phyloP scores from a whole-genome alignment of 2,329 filamentous ascomycete genomes.

The Phialophora expanda region DNA sequence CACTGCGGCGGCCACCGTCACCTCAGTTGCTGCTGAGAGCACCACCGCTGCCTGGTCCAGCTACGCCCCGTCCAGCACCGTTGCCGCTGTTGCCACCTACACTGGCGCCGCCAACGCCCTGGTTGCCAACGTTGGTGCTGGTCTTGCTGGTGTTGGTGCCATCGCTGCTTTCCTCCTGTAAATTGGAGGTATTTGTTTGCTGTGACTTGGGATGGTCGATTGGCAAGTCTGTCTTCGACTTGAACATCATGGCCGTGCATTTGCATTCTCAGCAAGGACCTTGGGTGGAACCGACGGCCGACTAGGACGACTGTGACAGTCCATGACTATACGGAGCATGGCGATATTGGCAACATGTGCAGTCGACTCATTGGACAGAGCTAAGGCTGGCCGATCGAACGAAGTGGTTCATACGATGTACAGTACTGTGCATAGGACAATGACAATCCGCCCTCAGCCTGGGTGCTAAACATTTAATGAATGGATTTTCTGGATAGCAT shows the following conservation, averaged over 20 bases:
- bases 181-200: constrained; percentile 27
- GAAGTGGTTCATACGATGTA: constrained; percentile 21
- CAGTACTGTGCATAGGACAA: constrained; percentile 21
- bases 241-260: constrained; percentile 21
- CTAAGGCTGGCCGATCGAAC: constrained; percentile 22
- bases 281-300: constrained; percentile 17
- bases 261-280: constrained; percentile 31
- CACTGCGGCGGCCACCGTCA: constrained; percentile 3
- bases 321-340: constrained; percentile 18
- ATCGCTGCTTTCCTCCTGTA: constrained; percentile 40
- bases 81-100: constrained; percentile 30
- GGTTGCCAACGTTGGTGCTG: constrained; percentile 38
- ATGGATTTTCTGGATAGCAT: constrained; percentile 20
- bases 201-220: constrained; percentile 16
- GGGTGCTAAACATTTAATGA: constrained; percentile 27
- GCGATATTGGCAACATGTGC: constrained; percentile 16
- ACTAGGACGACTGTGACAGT: constrained; percentile 6
- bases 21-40: constrained; percentile 19
- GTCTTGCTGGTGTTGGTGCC: constrained; percentile 41
- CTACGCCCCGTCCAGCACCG: constrained; percentile 25
- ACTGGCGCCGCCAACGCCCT: constrained; percentile 40
- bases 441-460: constrained; percentile 27
- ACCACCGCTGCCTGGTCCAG: constrained; percentile 16
- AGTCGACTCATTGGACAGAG: constrained; percentile 18
- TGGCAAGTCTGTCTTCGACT: background rate